Percentiles rank a stretch among this genome's conserved stretches.
phyloP scores from a whole-genome alignment of 2,329 filamentous ascomycete species.

The Boeremia lycopersici region DNA sequence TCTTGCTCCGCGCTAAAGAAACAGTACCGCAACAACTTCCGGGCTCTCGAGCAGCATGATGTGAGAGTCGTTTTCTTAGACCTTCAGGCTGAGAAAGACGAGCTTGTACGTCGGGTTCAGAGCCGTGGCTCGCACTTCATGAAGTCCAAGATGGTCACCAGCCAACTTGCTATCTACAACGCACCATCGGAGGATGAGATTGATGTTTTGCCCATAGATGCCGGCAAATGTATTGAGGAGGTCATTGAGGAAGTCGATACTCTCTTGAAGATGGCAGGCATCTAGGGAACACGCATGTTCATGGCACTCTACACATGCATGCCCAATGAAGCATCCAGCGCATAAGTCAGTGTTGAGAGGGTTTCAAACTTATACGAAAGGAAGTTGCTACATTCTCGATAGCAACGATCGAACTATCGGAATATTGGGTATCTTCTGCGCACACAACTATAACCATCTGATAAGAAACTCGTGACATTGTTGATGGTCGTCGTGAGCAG shows the following conservation, averaged over 20 bases:
- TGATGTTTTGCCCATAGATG: conserved; percentile 46
- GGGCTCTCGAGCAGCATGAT: conserved; percentile 22
- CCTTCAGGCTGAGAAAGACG: conserved; percentile 42
- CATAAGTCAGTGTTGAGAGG: too few relatives aligned
- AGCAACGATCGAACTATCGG: too few relatives aligned
- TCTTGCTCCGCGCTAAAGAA: conserved; percentile 51
- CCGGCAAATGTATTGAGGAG: conserved; percentile 10
- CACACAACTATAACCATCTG: too few relatives aligned
- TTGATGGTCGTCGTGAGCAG: too few relatives aligned
- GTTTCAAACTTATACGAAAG: too few relatives aligned
- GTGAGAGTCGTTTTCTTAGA: conserved; percentile 44
- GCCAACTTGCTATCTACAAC: conserved; percentile 45
- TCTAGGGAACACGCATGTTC: not conserved
- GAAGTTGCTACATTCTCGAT: too few relatives aligned
- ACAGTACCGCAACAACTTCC: conserved; percentile 43
- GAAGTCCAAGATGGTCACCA: conserved; percentile 44
- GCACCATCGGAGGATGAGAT: conserved; percentile 34
- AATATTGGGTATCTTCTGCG: too few relatives aligned
- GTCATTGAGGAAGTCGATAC: conserved; percentile 16
- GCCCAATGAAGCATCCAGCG: too few relatives aligned
- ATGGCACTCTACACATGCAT: too few relatives aligned
- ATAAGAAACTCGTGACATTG: too few relatives aligned
- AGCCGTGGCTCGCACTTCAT: conserved; percentile 47
- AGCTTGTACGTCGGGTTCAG: conserved; percentile 35
- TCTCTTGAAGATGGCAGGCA: conserved; percentile 34